Conservation (phyloP, 768 basidiomycete genomes). For the Boletus subcaerulescens region DNA sequence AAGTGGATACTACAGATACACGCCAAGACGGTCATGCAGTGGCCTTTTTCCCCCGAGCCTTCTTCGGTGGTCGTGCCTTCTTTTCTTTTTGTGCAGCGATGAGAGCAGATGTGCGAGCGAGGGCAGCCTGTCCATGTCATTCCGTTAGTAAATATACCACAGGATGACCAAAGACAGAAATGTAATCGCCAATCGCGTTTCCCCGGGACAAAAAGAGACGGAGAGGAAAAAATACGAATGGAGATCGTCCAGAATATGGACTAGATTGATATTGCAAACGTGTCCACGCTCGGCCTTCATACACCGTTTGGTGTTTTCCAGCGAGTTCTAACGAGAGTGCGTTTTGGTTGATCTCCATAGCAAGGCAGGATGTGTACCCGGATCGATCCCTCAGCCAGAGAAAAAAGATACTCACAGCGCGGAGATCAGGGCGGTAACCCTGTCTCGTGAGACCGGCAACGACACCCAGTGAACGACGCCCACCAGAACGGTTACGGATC, state of each 20-base stretch:
- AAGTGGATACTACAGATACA: conserved; percentile 26
- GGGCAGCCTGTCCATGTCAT: conserved; percentile 51
- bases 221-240: conserved; percentile 24
- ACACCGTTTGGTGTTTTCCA: conserved; percentile 56
- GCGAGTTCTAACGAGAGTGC: conserved; percentile 95
- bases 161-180: conserved; percentile 8
- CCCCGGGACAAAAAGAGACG: conserved; percentile 25
- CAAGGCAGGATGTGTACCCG: no score
- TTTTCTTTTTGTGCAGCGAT: conserved; percentile 67
- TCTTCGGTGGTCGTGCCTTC: conserved; percentile 64
- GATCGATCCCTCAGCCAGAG: neutral
- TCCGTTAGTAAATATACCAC: conserved; percentile 49
- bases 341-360: conserved; percentile 21
- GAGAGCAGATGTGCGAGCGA: conserved; percentile 76
- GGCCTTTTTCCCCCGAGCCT: conserved; percentile 68
- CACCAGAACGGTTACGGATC: conserved; percentile 67
- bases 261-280: conserved; percentile 70
- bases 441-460: conserved; percentile 57
- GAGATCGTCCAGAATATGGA: conserved; percentile 22
- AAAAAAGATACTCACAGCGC: conserved; percentile 55
- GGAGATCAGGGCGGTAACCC: conserved; percentile 77
- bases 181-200: conserved; percentile 33
- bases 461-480: conserved; percentile 67
- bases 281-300: conserved; percentile 94
- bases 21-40: conserved; percentile 17